phyloP scores from a whole-genome alignment of 306 rosid species.

The Fragaria iinumae region DNA sequence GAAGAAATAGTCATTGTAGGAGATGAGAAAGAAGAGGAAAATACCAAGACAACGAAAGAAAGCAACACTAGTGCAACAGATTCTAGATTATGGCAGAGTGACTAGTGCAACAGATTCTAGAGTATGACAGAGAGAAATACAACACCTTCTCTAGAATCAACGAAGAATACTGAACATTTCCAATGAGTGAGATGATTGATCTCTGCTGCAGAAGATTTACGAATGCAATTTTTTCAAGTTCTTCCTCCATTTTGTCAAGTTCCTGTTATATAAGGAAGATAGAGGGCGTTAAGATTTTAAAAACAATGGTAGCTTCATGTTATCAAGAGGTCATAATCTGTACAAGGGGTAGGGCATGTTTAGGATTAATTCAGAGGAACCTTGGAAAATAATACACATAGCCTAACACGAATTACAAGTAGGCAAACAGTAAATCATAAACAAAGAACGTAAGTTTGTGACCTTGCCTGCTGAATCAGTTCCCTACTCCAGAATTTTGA shows the following conservation, averaged over 20 bases:
- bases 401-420: not conserved
- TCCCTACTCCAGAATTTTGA: conserved; percentile 93
- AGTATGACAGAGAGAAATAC: conserved; percentile 14
- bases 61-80: not conserved
- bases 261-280: conserved; percentile 32
- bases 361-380: not conserved
- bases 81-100: not conserved
- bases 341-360: not conserved
- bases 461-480: conserved; percentile 78
- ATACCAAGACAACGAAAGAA: not conserved
- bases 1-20: not conserved
- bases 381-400: not conserved
- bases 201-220: conserved; percentile 63
- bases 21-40: not conserved
- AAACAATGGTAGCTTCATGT: not conserved
- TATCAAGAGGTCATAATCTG: not conserved
- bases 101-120: not conserved
- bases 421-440: not conserved
- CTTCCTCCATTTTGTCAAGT: conserved; percentile 62
- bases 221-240: conserved; percentile 63
- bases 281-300: not conserved
- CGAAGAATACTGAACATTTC: conserved; percentile 65
- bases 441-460: conserved; percentile 13
- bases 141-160: conserved; percentile 64
- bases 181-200: conserved; percentile 72